Percentiles rank a stretch among this genome's conserved stretches.
Evolutionary conservation across 306 rosid species (phyloP).

Genomic region (Elaeagnus macrophylla): DNA sequence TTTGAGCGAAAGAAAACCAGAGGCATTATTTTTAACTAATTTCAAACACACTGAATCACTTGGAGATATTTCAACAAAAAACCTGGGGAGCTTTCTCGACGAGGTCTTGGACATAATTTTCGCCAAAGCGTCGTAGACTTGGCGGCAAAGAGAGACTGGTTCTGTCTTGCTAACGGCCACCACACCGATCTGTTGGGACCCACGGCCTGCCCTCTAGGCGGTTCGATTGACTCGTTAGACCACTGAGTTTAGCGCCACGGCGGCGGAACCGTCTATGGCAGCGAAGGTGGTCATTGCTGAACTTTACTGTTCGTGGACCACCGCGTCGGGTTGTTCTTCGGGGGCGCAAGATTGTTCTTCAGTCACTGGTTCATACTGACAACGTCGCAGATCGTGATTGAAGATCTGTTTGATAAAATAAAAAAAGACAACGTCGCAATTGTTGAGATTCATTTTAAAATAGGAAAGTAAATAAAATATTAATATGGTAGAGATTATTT

Average conservation of each 20-base stretch:
- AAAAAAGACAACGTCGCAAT: too few relatives aligned
- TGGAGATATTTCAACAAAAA: too few relatives aligned
- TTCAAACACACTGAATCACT: too few relatives aligned
- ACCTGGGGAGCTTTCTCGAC: slow-evolving; percentile 84
- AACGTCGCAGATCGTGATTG: too few relatives aligned
- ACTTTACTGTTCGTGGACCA: background rate
- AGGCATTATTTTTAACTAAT: background rate
- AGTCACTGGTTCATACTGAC: too few relatives aligned
- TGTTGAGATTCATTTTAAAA: too few relatives aligned
- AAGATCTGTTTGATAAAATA: too few relatives aligned
- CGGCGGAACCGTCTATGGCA: slow-evolving; percentile 29
- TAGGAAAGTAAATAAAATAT: too few relatives aligned
- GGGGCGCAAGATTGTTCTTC: too few relatives aligned
- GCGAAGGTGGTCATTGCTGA: slow-evolving; percentile 36
- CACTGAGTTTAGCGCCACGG: slow-evolving; percentile 43
- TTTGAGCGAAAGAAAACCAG: background rate
- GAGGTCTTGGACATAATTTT: slow-evolving; percentile 83
- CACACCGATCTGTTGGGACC: slow-evolving; percentile 39
- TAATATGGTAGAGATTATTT: too few relatives aligned
- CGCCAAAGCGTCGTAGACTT: slow-evolving; percentile 84
- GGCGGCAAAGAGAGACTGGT: slow-evolving; percentile 46
- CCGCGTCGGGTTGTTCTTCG: background rate
- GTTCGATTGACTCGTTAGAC: slow-evolving; percentile 53
- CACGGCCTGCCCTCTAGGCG: slow-evolving; percentile 48
- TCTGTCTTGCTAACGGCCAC: slow-evolving; percentile 91